Conservation (phyloP, 2,329 filamentous ascomycete species). For the Thielaviopsis populi region DNA sequence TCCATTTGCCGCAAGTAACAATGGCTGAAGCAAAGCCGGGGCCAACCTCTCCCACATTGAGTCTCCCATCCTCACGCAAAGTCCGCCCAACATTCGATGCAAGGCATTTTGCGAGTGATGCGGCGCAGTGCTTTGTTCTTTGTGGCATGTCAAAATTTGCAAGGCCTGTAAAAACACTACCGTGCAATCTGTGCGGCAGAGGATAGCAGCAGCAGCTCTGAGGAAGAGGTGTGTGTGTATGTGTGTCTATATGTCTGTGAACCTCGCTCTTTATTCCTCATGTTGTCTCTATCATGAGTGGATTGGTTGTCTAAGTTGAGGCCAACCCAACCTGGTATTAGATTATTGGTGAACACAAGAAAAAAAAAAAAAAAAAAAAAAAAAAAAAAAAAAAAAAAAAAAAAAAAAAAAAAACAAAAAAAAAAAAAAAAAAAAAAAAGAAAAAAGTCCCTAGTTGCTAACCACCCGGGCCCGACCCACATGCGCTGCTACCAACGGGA, state of each 20-base stretch:
- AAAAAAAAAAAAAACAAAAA: background rate
- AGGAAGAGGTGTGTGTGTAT: background rate
- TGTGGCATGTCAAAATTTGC: background rate
- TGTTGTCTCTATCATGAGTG: background rate
- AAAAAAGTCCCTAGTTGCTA: too few species aligned
- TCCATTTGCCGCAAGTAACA: background rate
- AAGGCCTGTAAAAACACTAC: background rate
- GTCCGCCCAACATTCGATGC: background rate
- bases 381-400: too few species aligned
- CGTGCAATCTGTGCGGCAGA: background rate
- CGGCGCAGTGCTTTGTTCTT: background rate
- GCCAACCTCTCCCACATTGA: background rate
- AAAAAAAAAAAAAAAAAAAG: background rate
- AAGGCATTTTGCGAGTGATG: background rate
- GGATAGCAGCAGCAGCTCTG: background rate
- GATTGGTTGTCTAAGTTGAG: background rate
- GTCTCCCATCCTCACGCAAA: background rate
- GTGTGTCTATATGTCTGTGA: background rate
- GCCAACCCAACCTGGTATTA: background rate
- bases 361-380: background rate
- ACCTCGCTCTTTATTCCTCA: background rate
- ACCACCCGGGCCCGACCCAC: slow-evolving; percentile 1
- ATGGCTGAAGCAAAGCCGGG: background rate
- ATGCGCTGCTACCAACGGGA: background rate
- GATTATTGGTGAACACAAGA: background rate